Conservation (phyloP, 1,284 basidiomycete genomes). For the Apiotrichum porosum region DNA sequence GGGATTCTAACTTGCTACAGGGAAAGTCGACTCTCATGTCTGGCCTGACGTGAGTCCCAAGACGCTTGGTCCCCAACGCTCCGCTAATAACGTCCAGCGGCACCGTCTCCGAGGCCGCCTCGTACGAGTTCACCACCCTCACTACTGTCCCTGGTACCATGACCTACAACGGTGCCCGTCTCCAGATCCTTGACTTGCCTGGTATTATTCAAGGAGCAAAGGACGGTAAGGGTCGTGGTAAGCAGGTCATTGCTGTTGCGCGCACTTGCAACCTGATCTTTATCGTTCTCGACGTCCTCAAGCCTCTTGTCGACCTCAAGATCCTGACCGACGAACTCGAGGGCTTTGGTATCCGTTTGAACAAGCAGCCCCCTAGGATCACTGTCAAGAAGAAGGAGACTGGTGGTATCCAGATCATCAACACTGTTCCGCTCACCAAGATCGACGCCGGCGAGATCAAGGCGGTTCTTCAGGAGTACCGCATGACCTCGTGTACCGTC, state of each 20-base stretch:
- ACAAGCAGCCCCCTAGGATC: slow-evolving; percentile 91
- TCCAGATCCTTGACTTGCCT: slow-evolving; percentile 54
- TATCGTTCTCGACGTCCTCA: slow-evolving; percentile 95
- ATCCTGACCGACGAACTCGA: slow-evolving; percentile 89
- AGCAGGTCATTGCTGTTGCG: slow-evolving; percentile 90
- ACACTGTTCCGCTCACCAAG: slow-evolving; percentile 94
- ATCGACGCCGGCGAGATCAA: slow-evolving; percentile 94
- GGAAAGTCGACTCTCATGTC: slow-evolving; percentile 93
- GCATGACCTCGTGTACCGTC: slow-evolving; percentile 80
- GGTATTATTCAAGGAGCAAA: slow-evolving; percentile 97
- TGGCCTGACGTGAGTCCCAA: slow-evolving; percentile 64
- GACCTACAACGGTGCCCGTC: slow-evolving; percentile 60
- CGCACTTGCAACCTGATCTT: slow-evolving; percentile 98
- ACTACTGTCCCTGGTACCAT: slow-evolving; percentile 83
- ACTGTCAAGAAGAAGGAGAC: slow-evolving; percentile 87
- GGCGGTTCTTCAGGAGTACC: slow-evolving; percentile 92
- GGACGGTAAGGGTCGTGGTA: slow-evolving; percentile 95
- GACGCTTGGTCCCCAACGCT: neutral
- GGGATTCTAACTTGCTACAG: slow-evolving; percentile 9
- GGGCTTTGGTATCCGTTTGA: slow-evolving; percentile 93
- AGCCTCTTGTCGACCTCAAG: slow-evolving; percentile 90
- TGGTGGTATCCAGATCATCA: slow-evolving; percentile 76
- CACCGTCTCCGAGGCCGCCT: slow-evolving; percentile 95
- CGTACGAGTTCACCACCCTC: slow-evolving; percentile 88
- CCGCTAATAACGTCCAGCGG: slow-evolving; percentile 50